Base-by-base conservation (phyloP, 306 rosid genomes). In the Urtica urens region DNA sequence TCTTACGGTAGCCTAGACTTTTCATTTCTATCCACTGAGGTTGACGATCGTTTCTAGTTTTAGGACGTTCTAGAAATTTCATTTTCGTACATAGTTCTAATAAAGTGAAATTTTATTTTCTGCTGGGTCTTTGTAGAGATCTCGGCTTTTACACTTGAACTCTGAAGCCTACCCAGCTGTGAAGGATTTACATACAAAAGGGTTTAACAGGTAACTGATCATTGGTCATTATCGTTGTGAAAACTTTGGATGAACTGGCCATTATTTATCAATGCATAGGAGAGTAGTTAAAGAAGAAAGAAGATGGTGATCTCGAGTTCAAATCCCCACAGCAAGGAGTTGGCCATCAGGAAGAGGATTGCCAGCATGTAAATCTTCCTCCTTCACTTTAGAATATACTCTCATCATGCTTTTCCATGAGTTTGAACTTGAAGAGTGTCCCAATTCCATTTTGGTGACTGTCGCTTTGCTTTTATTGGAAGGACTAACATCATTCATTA, bases 321-420 rank as follows among this genome's bases (percentile, higher is more conserved):
- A 39, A 83, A 73, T 73, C 69, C 93, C 48, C 79, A 78, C 54
- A 57, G 57, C 42, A 83, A 55, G 76, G 95, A 88, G 80, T 55
- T 78, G 14, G 54, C 64, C 31, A 68, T 83, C 71, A 78, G 95
- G 73, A 83, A 56, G 68, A 76, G 90, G 76, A 88, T 88, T 43
- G 59, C 73, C 21, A 81, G 86, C 96, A 78, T 88, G 95, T 83
- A 72, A 62, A 42, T 10, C 57, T 58, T 61, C 62, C 39, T 27
- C 48, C 40, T 38, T 52, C 18, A 59, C 39, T 39, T 33, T 53
- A 53, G 60, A 12, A 20, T 19, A 54, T 31, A 20, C 34, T 13
- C 23, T 5, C 14, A 16, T 38, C 23, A 10, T 44, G 7, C 10
- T 8, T 44, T 11, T 22, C 23, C n/a, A 20, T 44, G 2, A 7